phyloP scores from a whole-genome alignment of 2,329 filamentous ascomycete species.

The Colletotrichum brevisporum region DNA sequence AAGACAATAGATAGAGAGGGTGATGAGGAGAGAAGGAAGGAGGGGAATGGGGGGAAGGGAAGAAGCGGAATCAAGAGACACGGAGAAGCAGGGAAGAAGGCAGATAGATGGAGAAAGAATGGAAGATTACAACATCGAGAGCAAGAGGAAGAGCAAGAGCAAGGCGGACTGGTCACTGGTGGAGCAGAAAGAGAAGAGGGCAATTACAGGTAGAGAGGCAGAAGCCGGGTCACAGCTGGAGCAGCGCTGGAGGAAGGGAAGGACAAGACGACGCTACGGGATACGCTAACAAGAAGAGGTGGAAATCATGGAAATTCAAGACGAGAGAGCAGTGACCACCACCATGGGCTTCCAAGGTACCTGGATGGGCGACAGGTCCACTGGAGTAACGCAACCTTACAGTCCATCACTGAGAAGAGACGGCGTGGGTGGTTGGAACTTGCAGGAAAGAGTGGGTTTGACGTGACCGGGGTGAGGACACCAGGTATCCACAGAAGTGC shows the following conservation, averaged over 20 bases:
- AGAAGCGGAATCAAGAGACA: not conserved
- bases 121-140: slow-evolving; percentile 14
- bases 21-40: not conserved
- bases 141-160: not conserved
- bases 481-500: not conserved
- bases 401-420: too few relatives aligned
- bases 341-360: too few relatives aligned
- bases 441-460: slow-evolving; percentile 32
- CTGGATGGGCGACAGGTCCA: too few relatives aligned
- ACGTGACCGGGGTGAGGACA: slow-evolving; percentile 21
- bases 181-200: slow-evolving; percentile 18
- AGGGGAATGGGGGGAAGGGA: slow-evolving; percentile 5
- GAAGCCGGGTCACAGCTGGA: slow-evolving; percentile 18
- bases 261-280: not conserved
- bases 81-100: slow-evolving; percentile 6
- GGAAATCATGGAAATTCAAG: not conserved
- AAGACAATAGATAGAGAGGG: too few relatives aligned
- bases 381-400: too few relatives aligned
- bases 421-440: slow-evolving; percentile 33
- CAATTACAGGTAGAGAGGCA: slow-evolving; percentile 37
- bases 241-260: not conserved
- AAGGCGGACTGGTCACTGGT: not conserved
- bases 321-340: not conserved
- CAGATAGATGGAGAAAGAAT: slow-evolving; percentile 8
- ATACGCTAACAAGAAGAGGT: too few relatives aligned